Evolutionary conservation across 192 early-diverging fungal species (phyloP).

Genomic region (Coemansia sp.): DNA sequence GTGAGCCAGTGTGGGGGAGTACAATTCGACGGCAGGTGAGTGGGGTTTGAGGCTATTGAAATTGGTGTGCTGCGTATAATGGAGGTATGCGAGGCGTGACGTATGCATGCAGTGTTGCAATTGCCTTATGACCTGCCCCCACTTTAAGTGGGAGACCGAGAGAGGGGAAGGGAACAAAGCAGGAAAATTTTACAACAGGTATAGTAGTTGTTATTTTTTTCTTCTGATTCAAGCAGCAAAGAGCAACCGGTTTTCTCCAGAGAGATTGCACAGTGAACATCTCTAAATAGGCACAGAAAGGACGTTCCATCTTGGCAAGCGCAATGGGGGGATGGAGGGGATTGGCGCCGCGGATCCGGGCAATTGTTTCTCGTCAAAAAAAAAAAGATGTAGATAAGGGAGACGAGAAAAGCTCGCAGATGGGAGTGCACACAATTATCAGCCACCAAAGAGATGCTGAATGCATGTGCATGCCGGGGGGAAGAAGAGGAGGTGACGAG

Average conservation of each 20-base stretch:
- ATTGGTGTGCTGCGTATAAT: not conserved
- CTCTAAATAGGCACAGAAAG: not conserved
- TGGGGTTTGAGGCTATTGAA: not conserved
- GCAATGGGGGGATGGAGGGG: not conserved
- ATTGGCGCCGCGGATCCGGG: not conserved
- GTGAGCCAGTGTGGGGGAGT: not conserved
- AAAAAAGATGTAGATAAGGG: not conserved
- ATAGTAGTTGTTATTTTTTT: not conserved
- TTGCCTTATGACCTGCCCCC: slow-evolving; percentile 3
- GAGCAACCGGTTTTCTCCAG: not conserved
- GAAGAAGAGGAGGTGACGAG: not conserved
- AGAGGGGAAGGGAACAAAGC: not conserved
- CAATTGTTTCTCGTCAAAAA: not conserved
- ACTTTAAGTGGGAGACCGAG: not conserved
- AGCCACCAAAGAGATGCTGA: slow-evolving; percentile 7
- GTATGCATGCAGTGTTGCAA: slow-evolving; percentile 6
- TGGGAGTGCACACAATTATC: slow-evolving; percentile 3
- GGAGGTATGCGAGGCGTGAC: not conserved
- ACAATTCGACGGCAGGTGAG: not conserved
- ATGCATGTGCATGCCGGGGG: slow-evolving; percentile 4
- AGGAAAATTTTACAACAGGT: not conserved
- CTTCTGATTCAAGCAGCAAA: slow-evolving; percentile 3
- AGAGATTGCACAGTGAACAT: not conserved
- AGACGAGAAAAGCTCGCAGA: not conserved
- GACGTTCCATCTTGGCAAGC: slow-evolving; percentile 5